Evolutionary conservation across 2,329 filamentous ascomycete species (phyloP).

Genomic region (Cladophialophora chaetospira): DNA sequence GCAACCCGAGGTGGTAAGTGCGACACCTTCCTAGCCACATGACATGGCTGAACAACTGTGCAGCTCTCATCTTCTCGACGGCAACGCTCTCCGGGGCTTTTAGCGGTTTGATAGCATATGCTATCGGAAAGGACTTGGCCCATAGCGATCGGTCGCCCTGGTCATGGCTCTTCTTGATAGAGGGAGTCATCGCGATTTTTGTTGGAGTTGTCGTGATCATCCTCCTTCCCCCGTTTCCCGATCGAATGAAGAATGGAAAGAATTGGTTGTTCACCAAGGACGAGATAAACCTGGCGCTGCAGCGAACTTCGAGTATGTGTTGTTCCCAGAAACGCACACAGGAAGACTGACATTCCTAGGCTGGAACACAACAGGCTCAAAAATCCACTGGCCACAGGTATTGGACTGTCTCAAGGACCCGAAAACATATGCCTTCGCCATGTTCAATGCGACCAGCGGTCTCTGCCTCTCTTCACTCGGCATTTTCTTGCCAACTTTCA

Average conservation of each 20-base stretch:
- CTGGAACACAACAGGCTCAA: constrained; percentile 12
- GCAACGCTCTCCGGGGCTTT: neutral
- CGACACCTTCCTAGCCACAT: neutral
- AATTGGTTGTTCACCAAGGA: constrained; percentile 4
- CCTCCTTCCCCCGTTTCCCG: neutral
- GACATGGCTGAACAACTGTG: neutral
- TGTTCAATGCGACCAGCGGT: neutral
- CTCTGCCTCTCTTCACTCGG: constrained; percentile 15
- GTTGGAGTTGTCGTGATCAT: neutral
- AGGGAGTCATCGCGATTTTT: neutral
- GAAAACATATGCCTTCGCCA: constrained; percentile 10
- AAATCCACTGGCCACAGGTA: constrained; percentile 7
- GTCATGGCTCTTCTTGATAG: constrained; percentile 6
- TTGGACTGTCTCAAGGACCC: constrained; percentile 9
- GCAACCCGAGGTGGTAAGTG: neutral
- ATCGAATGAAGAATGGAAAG: constrained; percentile 43
- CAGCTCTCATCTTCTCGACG: constrained; percentile 4
- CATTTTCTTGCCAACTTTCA: constrained; percentile 21
- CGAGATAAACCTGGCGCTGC: neutral
- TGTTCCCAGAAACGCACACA: neutral
- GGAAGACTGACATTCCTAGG: neutral
- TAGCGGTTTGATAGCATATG: constrained; percentile 4
- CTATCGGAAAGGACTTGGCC: neutral
- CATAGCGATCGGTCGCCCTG: neutral
- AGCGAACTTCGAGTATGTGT: neutral